Base-by-base conservation (phyloP, 164 flowering plant genomes). In the Sextonia rubra region DNA sequence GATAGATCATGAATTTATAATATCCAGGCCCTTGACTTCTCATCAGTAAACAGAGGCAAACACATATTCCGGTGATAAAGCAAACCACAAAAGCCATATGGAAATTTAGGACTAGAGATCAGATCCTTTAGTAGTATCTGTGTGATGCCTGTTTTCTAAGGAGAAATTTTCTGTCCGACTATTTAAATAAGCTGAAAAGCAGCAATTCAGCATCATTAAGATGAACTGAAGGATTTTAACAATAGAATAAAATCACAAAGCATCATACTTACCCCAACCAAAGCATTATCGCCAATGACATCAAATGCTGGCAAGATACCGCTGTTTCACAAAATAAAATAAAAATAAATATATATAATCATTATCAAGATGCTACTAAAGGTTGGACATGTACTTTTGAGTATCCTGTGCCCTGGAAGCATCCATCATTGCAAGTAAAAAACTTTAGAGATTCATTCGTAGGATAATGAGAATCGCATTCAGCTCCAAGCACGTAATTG, bases 231-330 rank as follows among this genome's bases (percentile, higher is more conserved):
- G 65, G 30, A 62, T 17, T 23, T 11, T 62, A 62, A 27, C 14
- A 27, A 25, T 23, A 23, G 24, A 23, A 27, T 14, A 62, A 23
- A 20, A 62, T 23, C 7, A 11, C 27, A 23, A 25, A 66, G 68
- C 14, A 71, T 73, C 12, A 26, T 65, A 77, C 91, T 86, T 92
- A 96, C 99, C 92, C 98, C 98, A 75, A 88, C 97, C 75, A 96
- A 32, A 66, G 70, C 79, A 69, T 83, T 66, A 17, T 22, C 66
- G 23, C 93, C 77, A 1, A 93, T 26, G 64, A 92, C 76, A 80
- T 88, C 94, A 3, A 96, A 69, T 44, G 99, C 98, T 63, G 98
- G 85, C 67, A 96, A 81, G 81, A 96, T 91, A 30, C 98, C 98
- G 1, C 98, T 94, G 93, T 75, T 75, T 23, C 32, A 62, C 24